Conservation (phyloP, 1,139 yeast genomes). For the Blastobotrys capitulatus region DNA sequence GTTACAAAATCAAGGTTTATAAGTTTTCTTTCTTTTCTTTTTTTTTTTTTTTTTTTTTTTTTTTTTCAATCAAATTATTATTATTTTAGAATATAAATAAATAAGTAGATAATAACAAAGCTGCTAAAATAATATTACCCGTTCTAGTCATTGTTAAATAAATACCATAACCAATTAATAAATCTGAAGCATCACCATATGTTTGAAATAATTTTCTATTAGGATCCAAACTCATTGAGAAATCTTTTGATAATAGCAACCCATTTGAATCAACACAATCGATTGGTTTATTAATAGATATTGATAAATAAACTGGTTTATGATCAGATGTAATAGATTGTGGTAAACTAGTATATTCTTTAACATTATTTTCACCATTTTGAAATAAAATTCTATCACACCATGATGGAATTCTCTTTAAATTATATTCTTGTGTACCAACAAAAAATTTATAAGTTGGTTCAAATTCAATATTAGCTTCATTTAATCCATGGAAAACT, state of each 20-base stretch:
- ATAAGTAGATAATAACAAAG: not conserved
- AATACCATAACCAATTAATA: constrained; percentile 23
- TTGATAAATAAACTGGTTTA: constrained; percentile 42
- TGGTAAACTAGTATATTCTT: constrained; percentile 42
- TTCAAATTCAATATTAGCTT: constrained; percentile 52
- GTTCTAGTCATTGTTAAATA: constrained; percentile 17
- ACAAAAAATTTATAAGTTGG: constrained; percentile 71
- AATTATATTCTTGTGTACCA: constrained; percentile 48
- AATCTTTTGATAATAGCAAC: constrained; percentile 4
- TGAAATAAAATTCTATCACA: constrained; percentile 75
- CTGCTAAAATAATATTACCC: constrained; percentile 12
- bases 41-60: no score
- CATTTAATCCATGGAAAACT: constrained; percentile 58
- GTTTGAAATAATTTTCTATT: constrained; percentile 8
- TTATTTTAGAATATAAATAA: not conserved
- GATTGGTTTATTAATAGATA: constrained; percentile 17
- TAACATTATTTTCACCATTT: constrained; percentile 35
- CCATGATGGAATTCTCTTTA: constrained; percentile 76
- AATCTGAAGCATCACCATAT: constrained; percentile 19
- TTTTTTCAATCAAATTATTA: no score
- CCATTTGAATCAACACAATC: constrained; percentile 2
- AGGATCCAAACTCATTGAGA: constrained; percentile 14
- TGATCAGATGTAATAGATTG: constrained; percentile 44
- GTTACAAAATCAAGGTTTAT: constrained; percentile 75
- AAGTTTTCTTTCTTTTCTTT: no score